These are phyloP conservation scores for Coniosporium tulheliwenetii DNA, from an alignment of 2,329 filamentous ascomycete genomes.

Conservation along the genomic window DNA sequence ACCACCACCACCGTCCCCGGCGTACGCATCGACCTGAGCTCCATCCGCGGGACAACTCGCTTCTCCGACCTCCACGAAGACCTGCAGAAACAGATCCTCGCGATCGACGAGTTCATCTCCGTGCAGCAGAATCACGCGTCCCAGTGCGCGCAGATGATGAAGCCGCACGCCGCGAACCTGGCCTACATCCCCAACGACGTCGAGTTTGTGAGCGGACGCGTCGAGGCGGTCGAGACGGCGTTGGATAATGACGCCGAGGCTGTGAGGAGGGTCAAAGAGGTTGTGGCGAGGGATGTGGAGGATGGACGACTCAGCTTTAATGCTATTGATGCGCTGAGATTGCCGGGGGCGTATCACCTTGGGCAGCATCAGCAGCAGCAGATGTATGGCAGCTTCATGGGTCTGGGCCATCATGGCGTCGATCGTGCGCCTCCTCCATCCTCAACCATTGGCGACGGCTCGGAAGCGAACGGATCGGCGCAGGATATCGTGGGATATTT, in stretches of 20 bases:
- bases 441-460: too few species aligned
- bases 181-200: slow-evolving; percentile 50
- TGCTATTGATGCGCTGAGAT: slow-evolving; percentile 57
- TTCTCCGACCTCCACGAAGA: slow-evolving; percentile 81
- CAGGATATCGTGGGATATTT: slow-evolving; percentile 31
- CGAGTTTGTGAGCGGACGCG: slow-evolving; percentile 43
- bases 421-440: neutral
- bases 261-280: slow-evolving; percentile 39
- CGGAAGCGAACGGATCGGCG: slow-evolving; percentile 4
- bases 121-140: slow-evolving; percentile 62
- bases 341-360: slow-evolving; percentile 46
- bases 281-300: slow-evolving; percentile 49
- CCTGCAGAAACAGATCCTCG: slow-evolving; percentile 61
- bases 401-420: neutral
- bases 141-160: slow-evolving; percentile 53
- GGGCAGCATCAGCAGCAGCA: too few species aligned
- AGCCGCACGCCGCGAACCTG: slow-evolving; percentile 46
- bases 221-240: slow-evolving; percentile 47
- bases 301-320: slow-evolving; percentile 59
- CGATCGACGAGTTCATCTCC: slow-evolving; percentile 66
- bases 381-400: slow-evolving; percentile 18
- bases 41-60: slow-evolving; percentile 72
- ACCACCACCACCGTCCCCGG: slow-evolving; percentile 44
- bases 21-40: slow-evolving; percentile 63
- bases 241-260: slow-evolving; percentile 46